These are phyloP conservation scores for Phytophthora colocasiae DNA, from an alignment of 352 stramenopile genomes.

Conservation along the genomic window DNA sequence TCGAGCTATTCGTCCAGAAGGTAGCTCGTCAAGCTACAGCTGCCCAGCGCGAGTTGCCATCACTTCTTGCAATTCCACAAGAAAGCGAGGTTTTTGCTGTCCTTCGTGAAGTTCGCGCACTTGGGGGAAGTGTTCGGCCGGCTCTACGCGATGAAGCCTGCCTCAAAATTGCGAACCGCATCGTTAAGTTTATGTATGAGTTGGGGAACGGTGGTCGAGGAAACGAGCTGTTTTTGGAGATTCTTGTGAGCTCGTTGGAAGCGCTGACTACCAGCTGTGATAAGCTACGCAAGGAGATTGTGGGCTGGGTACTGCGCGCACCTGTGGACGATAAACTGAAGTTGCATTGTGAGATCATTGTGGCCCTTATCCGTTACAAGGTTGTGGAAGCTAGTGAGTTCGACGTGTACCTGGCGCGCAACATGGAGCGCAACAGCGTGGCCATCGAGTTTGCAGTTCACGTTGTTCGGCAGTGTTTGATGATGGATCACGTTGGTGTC, in stretches of 20 bases:
- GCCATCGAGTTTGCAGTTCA: constrained; percentile 97
- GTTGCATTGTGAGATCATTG: constrained; percentile 96
- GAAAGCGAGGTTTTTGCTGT: constrained; percentile 89
- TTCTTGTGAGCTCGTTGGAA: constrained; percentile 95
- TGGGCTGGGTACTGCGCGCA: constrained; percentile 94
- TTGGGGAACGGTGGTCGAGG: constrained; percentile 80
- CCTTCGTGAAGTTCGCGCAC: constrained; percentile 77
- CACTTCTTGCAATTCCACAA: constrained; percentile 65
- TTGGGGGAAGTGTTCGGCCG: constrained; percentile 80
- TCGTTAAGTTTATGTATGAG: constrained; percentile 98
- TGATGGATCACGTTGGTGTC: constrained; percentile 93
- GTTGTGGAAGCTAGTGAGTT: constrained; percentile 94
- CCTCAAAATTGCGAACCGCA: constrained; percentile 96
- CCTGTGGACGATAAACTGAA: constrained; percentile 95
- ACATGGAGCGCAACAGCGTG: constrained; percentile 95
- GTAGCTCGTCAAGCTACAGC: constrained; percentile 77
- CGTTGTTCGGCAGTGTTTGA: constrained; percentile 93
- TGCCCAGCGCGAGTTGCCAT: constrained; percentile 80
- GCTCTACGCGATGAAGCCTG: constrained; percentile 90
- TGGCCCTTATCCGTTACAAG: constrained; percentile 95
- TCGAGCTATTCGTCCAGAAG: constrained; percentile 90
- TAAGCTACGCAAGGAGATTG: constrained; percentile 95
- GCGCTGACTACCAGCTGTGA: constrained; percentile 93
- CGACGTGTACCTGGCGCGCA: constrained; percentile 95
- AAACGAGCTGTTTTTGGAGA: constrained; percentile 95